A percentile compares a stretch with the other conserved stretches of the same genome.
phyloP scores from a whole-genome alignment of 164 flowering plant genomes.

The Houttuynia cordata region DNA sequence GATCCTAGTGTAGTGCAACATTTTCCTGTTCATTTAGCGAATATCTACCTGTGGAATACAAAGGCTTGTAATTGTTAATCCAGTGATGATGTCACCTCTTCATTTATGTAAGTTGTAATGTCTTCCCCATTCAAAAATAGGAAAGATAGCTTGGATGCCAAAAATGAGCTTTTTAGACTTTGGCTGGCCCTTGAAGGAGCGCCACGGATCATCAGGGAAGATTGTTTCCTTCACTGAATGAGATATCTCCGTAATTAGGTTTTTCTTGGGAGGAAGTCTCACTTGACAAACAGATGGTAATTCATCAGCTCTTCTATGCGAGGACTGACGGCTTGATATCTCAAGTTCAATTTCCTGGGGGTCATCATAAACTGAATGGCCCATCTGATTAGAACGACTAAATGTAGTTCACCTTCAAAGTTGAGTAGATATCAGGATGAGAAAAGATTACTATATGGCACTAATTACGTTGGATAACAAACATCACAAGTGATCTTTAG shows the following conservation, averaged over 20 bases:
- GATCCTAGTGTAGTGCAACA: background rate
- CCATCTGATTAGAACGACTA: constrained; percentile 14
- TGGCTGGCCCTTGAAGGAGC: constrained; percentile 60
- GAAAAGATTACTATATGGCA: background rate
- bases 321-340: constrained; percentile 17
- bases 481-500: too few species aligned
- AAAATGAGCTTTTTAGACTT: constrained; percentile 40
- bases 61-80: constrained; percentile 79
- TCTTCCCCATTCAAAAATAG: constrained; percentile 64
- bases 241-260: constrained; percentile 37
- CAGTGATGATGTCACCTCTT: constrained; percentile 62
- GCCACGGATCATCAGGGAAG: constrained; percentile 66
- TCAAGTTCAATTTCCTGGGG: constrained; percentile 25
- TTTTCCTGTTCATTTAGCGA: background rate
- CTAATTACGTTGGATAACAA: background rate
- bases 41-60: constrained; percentile 72
- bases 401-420: background rate
- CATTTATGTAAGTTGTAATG: constrained; percentile 38
- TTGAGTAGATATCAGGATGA: background rate
- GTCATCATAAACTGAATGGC: constrained; percentile 19
- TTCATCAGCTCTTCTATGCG: constrained; percentile 17
- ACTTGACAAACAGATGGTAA: constrained; percentile 43
- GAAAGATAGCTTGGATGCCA: constrained; percentile 54
- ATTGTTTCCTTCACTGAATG: constrained; percentile 46
- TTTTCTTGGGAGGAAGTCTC: constrained; percentile 48